Evolutionary conservation across 805 yeast genomes (phyloP), one percentile per base, ranked within the genome.

Genomic region (Wickerhamiella bombiphila): DNA sequence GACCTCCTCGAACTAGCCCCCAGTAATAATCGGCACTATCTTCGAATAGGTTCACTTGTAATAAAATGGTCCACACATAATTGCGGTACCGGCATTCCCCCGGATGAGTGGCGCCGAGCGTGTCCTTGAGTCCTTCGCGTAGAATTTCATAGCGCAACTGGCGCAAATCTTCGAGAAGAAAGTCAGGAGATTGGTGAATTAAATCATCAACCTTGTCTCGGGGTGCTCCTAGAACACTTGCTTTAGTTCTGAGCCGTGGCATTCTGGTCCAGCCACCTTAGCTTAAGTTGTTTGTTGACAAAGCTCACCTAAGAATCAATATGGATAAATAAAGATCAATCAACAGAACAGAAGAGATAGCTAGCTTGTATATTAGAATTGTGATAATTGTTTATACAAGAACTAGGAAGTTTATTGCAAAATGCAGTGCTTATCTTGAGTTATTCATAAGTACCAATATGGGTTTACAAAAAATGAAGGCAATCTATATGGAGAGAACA

Each of bases 51-150:
- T 46, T 49, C 3, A 40, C 33, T 32, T 81, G 63, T 9, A 79
- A 62, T 14, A 85, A 59, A 13, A 85, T 74, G 1, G 85, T 69
- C 95, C 95, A 85, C 1, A 81, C 79, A 46, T 78, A 77, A 11
- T 72, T 60, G 43, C 94, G 56, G 51, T 79, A 80, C 2, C 80
- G 74, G 48, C 81, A 74, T 36, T 63, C 65, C 13, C 66, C 50
- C n/a, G n/a, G n/a, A n/a, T n/a, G n/a, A n/a, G n/a, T n/a, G n/a
- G n/a, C n/a, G 1, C 44, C 36, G 9, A 42, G 35, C 17, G 41
- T 42, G 3, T 36, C 15, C 18, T 32, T 14, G 29, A 62, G 47
- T 1, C 74, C 73, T 28, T 69, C 71, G n/a, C 66, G 65, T 14
- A 70, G 53, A 15, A 70, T 63, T 40, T 58, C 65, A 47, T 70